phyloP scores from a whole-genome alignment of 2,329 filamentous ascomycete genomes.

The Paraconiothyrium brasiliense region DNA sequence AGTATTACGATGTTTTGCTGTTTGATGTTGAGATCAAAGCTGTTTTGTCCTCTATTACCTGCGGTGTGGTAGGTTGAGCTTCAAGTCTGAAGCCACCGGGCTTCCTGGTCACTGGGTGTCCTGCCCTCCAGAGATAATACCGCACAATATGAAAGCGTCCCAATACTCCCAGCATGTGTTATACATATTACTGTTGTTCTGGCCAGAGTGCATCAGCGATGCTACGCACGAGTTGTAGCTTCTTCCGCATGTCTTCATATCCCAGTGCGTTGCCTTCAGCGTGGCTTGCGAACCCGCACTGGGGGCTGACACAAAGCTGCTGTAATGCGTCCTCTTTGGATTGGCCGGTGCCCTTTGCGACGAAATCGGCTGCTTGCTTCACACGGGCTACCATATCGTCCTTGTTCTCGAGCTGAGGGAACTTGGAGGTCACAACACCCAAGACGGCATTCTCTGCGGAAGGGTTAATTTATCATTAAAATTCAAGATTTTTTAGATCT shows the following conservation, averaged over 20 bases:
- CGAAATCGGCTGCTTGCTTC: constrained; percentile 67
- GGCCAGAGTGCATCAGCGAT: constrained; percentile 80
- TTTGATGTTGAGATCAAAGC: constrained; percentile 15
- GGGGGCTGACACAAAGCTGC: constrained; percentile 60
- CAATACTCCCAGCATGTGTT: background rate
- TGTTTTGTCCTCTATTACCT: background rate
- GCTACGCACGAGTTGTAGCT: constrained; percentile 74
- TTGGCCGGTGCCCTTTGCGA: constrained; percentile 73
- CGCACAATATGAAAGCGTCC: constrained; percentile 1
- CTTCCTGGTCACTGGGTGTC: background rate
- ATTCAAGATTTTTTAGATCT: background rate
- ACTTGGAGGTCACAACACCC: constrained; percentile 58
- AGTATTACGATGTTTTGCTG: background rate
- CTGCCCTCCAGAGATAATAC: background rate
- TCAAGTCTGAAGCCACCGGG: background rate
- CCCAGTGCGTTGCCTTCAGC: constrained; percentile 75
- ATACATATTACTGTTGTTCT: constrained; percentile 54
- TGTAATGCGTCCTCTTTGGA: constrained; percentile 73
- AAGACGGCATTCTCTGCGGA: constrained; percentile 55
- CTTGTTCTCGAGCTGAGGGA: constrained; percentile 56
- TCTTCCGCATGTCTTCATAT: constrained; percentile 76
- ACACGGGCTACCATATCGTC: constrained; percentile 59
- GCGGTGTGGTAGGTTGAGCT: background rate
- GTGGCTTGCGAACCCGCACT: constrained; percentile 68
- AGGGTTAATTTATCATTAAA: background rate